Conservation (phyloP, 331 rosid species). For the Pyrus hybrid region DNA sequence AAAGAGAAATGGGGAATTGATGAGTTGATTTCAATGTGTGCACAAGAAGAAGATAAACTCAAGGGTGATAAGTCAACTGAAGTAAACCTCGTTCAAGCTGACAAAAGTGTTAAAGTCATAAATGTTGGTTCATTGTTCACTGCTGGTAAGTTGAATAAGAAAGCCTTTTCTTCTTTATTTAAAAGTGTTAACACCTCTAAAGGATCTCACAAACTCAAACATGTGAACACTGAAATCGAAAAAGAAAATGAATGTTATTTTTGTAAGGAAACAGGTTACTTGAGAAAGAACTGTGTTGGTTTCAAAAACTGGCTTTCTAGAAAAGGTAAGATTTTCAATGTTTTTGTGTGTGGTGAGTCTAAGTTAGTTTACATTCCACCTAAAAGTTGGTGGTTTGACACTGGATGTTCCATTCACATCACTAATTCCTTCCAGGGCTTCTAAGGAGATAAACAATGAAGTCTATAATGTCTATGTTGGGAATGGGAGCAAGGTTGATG, state of each 20-base stretch:
- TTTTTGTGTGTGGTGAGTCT: not conserved
- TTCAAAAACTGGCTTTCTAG: not conserved
- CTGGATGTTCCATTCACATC: not conserved
- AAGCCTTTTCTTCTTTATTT: no score
- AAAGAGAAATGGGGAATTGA: not conserved
- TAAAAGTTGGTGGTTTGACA: not conserved
- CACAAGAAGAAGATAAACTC: not conserved
- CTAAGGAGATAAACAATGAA: not conserved
- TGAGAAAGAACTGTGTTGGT: not conserved
- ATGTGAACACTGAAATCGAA: not conserved
- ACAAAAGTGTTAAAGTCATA: no score
- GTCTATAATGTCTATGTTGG: not conserved
- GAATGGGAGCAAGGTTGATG: not conserved
- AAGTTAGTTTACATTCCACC: not conserved
- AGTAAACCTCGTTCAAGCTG: no score
- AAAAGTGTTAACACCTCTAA: not conserved
- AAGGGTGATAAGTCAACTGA: not conserved
- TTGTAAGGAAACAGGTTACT: not conserved
- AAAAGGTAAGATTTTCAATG: not conserved
- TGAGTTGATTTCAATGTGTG: not conserved
- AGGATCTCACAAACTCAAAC: not conserved
- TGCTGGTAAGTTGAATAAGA: no score
- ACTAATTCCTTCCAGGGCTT: not conserved
- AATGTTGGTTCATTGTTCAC: no score
- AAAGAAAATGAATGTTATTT: not conserved